Evolutionary conservation across 2,329 filamentous ascomycete species (phyloP).

Genomic region (Verticillium dahliae): DNA sequence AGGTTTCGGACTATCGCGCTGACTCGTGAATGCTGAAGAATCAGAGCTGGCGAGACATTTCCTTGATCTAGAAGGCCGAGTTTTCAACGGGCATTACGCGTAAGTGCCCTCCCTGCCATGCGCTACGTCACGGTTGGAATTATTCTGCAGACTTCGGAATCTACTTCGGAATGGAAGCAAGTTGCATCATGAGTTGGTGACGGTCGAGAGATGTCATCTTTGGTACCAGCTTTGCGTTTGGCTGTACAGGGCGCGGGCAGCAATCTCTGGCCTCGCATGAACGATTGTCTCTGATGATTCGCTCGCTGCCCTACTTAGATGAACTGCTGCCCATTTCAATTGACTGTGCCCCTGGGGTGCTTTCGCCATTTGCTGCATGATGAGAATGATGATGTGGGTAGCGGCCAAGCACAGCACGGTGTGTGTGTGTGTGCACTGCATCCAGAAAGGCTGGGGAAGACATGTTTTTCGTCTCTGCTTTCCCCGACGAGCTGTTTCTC

Average conservation of each 20-base stretch:
- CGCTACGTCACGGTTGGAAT: too few relatives aligned
- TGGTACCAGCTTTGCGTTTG: too few relatives aligned
- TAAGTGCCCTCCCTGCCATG: neutral
- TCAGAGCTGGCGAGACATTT: neutral
- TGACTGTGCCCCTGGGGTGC: neutral
- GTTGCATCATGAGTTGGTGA: too few relatives aligned
- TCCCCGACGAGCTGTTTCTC: neutral
- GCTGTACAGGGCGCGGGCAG: neutral
- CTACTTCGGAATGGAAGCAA: neutral
- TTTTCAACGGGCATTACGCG: neutral
- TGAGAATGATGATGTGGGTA: neutral
- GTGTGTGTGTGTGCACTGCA: neutral
- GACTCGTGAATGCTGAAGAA: neutral
- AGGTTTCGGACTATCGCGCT: neutral
- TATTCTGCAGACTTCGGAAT: neutral
- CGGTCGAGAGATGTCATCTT: too few relatives aligned
- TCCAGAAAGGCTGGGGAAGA: neutral
- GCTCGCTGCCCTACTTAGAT: neutral
- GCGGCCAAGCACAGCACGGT: neutral
- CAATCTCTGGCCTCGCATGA: neutral
- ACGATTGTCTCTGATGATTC: neutral
- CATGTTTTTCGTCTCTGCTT: neutral
- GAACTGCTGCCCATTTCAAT: neutral
- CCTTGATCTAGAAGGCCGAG: neutral
- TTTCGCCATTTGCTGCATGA: neutral